Evolutionary conservation across 2,329 filamentous ascomycete species (phyloP), one percentile per base, ranked within the genome.

Genomic region (Apiospora marii): DNA sequence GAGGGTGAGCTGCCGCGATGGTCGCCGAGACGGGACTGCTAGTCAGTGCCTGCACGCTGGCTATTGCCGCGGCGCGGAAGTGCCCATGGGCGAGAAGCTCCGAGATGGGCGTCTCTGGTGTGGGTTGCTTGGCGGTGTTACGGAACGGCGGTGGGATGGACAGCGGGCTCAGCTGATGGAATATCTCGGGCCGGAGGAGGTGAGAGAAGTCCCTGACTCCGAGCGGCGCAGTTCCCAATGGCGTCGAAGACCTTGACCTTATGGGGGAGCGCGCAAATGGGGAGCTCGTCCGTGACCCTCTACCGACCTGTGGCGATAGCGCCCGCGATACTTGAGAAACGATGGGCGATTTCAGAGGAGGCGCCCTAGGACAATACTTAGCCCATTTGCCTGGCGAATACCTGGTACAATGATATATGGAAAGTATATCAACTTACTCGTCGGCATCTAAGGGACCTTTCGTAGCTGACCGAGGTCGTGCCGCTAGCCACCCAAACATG

Each of bases 171-270:
- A 98, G 86, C 1, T 92, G 91, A 80, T 98, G 95, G 84, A 96
- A 98, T 72, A 95, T 92, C 75, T 94, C 90, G 3, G 94, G 92
- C 27, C 92, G 90, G 14, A 96, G 89, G 67, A 98, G 90, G 81
- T 93, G 96, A 24, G 92, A 90, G 76, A 98, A 93, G 84, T 97
- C 92, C 78, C 93, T 93, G 48, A 85, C 82, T n/a, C 85, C 81
- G 14, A 83, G 77, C 72, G 77, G 80, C 74, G 72, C 79, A 72
- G 78, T 78, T 49, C 76, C 71, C 1, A 77, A 73, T 6, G 76
- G 74, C 5, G 71, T 71, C 1, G 74, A 72, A 2, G 74, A 73
- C 22, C 76, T 74, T 0, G 74, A 73, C 16, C 76, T 74, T 1
- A 73, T 68, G 19, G 76, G 75, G 71, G 77, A 71, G 72, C 75